A percentile compares a stretch with the other conserved stretches of the same genome.
phyloP scores from a whole-genome alignment of 768 basidiomycete genomes.

The Termitomyces eurrhizus region DNA sequence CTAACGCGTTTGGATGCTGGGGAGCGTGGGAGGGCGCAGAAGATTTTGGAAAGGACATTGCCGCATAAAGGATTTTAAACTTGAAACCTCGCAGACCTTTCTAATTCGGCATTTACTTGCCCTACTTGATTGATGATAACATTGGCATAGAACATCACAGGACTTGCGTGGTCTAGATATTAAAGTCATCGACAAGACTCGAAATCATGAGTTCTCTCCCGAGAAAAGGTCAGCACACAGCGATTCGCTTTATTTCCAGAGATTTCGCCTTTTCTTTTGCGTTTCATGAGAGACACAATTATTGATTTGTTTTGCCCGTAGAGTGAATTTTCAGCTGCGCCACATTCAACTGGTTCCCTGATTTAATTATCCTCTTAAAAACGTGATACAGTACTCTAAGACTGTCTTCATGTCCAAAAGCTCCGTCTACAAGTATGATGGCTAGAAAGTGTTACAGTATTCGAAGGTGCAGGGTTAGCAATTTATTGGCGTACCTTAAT shows the following conservation, averaged over 20 bases:
- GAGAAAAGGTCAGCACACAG: background rate
- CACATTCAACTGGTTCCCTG: background rate
- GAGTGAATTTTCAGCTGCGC: background rate
- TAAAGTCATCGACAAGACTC: background rate
- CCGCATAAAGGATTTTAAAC: background rate
- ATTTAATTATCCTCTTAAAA: background rate
- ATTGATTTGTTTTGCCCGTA: background rate
- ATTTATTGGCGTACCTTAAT: background rate
- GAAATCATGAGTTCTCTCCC: background rate
- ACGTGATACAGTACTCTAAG: background rate
- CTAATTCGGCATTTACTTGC: background rate
- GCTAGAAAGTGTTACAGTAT: background rate
- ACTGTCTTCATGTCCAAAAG: background rate
- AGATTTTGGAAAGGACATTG: slow-evolving; percentile 22
- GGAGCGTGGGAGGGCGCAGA: slow-evolving; percentile 39
- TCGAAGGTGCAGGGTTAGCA: background rate
- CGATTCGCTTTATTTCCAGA: background rate
- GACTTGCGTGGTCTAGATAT: background rate
- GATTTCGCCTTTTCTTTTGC: background rate
- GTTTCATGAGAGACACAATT: background rate
- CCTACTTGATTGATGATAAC: background rate
- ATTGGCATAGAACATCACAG: background rate
- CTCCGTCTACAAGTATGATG: background rate
- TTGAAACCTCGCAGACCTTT: background rate
- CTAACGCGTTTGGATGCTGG: slow-evolving; percentile 43